Percentiles rank a stretch among this genome's conserved stretches.
phyloP scores from a whole-genome alignment of 352 stramenopile genomes.

The Phytophthora rubi region DNA sequence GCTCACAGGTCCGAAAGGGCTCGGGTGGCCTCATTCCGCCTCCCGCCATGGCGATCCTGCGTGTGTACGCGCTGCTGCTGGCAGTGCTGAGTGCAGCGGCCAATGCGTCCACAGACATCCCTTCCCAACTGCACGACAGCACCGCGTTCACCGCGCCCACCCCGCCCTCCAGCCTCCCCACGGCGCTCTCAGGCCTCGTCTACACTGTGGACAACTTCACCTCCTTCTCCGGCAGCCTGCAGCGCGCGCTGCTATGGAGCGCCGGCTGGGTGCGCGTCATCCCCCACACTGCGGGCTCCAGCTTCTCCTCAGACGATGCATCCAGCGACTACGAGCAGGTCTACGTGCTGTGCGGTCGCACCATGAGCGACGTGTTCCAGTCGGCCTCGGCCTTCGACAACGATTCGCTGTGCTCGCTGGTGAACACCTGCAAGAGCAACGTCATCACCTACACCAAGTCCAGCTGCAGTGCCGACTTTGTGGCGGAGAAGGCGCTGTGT shows the following conservation, averaged over 20 bases:
- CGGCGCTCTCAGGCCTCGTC: conserved; percentile 6
- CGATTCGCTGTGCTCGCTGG: conserved; percentile 3
- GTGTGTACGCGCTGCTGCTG: background rate
- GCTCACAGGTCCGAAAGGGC: conserved; percentile 4
- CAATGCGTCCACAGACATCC: conserved; percentile 25
- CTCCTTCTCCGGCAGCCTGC: conserved; percentile 19
- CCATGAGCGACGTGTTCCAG: conserved; percentile 54
- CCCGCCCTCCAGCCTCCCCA: conserved; percentile 16
- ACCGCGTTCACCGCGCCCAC: conserved; percentile 20
- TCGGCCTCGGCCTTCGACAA: conserved; percentile 23
- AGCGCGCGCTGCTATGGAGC: conserved; percentile 53
- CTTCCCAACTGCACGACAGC: conserved; percentile 25
- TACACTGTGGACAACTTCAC: conserved; percentile 26
- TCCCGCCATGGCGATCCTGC: conserved; percentile 15
- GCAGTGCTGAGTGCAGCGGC: background rate
- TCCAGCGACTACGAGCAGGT: conserved; percentile 42
- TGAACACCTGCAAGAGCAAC: conserved; percentile 45
- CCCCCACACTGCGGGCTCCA: background rate
- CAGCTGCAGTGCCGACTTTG: conserved; percentile 20
- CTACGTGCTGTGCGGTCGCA: conserved; percentile 46
- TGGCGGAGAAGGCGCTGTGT: conserved; percentile 29
- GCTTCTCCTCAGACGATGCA: background rate
- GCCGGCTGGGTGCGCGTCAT: conserved; percentile 36
- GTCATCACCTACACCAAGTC: conserved; percentile 35
- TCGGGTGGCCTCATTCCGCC: conserved; percentile 9